Evolutionary conservation across 768 basidiomycete species (phyloP), one percentile per base, ranked within the genome.

Genomic region (Lyophyllum decastes): DNA sequence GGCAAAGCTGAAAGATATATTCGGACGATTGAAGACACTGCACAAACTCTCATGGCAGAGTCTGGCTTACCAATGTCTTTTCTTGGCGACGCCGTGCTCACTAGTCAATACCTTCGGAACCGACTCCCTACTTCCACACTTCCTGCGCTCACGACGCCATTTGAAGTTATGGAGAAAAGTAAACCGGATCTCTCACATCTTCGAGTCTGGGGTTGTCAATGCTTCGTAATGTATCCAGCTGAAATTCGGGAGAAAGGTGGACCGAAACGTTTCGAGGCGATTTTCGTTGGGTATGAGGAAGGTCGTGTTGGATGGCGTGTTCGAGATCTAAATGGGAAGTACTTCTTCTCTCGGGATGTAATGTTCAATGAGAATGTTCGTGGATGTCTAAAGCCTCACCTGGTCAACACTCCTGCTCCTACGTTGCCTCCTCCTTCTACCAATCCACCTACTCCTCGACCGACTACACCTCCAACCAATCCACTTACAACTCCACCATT

Each of bases 181-280:
- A 71, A 72, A 43, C 72, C 70, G 0, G 63, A 73, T 35, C 44
- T 75, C 2, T 66, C 66, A 0, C 62, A 68, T 35, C 61, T 72
- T 6, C 62, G 65, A 1, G 71, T 73, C 4, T 75, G 65, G 64
- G 70, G 72, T 35, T 70, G 69, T 26, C 55, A 60, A 11, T 70
- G 68, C 38, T 73, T 61, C 47, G 57, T 62, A 0, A 48, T 57
- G 14, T 34, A 61, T 3, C 70, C 72, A 17, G 22, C 49, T 1
- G 66, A 73, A 49, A 19, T 61, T 0, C 54, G 63, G 10, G 5
- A 17, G 0, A 70, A 70, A 44, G 64, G 60, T 45, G 59, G 52
- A 14, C 44, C 45, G 2, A n/a, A 38, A 33, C 30, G 30, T 33
- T 33, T 33, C 11, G 30, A n/a, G n/a, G n/a, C n/a, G n/a, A n/a